These are phyloP conservation scores for Kentomonas sorsogonicus DNA, from an alignment of 208 protist genomes.

Conservation along the genomic window DNA sequence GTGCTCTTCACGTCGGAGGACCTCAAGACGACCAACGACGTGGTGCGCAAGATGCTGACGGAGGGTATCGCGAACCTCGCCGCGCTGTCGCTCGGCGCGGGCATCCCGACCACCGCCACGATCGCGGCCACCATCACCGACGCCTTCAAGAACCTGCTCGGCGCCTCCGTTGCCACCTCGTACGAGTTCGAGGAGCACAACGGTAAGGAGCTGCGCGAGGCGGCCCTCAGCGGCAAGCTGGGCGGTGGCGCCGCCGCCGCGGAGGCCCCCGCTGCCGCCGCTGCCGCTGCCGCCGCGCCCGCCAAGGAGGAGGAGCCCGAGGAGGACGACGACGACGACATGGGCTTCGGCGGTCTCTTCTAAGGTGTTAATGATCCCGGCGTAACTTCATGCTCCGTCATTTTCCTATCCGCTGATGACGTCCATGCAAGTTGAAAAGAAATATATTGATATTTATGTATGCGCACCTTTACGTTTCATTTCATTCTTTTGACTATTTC, in stretches of 20 bases:
- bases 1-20: constrained; percentile 91
- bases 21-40: constrained; percentile 93
- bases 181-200: constrained; percentile 89
- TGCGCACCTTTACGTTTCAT: neutral
- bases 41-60: constrained; percentile 87
- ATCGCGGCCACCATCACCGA: constrained; percentile 94
- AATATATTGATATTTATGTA: constrained; percentile 11
- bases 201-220: constrained; percentile 85
- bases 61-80: constrained; percentile 91
- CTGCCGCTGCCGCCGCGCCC: constrained; percentile 29
- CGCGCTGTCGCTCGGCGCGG: constrained; percentile 93
- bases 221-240: constrained; percentile 79
- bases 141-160: constrained; percentile 97
- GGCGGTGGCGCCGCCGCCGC: constrained; percentile 70
- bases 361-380: too few relatives aligned
- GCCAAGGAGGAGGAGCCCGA: constrained; percentile 56
- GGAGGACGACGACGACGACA: constrained; percentile 82
- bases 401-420: too few relatives aligned
- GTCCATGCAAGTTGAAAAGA: constrained; percentile 1
- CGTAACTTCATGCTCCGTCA: too few relatives aligned
- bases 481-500: constrained; percentile 4
- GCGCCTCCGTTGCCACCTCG: constrained; percentile 91
- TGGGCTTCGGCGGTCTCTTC: constrained; percentile 82
- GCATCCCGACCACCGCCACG: constrained; percentile 93
- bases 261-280: constrained; percentile 32